Evolutionary conservation across 768 basidiomycete genomes (phyloP).

Genomic region (Pulveroboletus ravenelii): DNA sequence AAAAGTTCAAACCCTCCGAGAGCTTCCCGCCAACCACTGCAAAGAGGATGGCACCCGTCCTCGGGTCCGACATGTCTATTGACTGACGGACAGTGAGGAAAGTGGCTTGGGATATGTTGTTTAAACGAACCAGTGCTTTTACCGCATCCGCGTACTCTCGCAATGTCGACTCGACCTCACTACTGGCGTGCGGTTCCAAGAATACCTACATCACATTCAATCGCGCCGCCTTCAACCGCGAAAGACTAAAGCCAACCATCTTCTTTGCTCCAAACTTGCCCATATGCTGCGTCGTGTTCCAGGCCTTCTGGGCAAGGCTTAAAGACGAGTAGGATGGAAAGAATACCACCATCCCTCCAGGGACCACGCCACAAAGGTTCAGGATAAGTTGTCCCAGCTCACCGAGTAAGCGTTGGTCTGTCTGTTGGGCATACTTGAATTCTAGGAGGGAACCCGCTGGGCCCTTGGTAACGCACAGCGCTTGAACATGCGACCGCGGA

Average conservation of each 20-base stretch:
- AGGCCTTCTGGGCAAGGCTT: slow-evolving; percentile 57
- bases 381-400: slow-evolving; percentile 81
- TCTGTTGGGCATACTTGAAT: slow-evolving; percentile 76
- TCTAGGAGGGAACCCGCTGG: slow-evolving; percentile 70
- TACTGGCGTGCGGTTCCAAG: slow-evolving; percentile 74
- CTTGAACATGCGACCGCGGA: slow-evolving; percentile 70
- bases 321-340: slow-evolving; percentile 89
- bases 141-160: slow-evolving; percentile 64
- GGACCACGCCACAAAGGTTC: slow-evolving; percentile 76
- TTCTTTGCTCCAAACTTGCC: slow-evolving; percentile 67
- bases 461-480: slow-evolving; percentile 69
- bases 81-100: slow-evolving; percentile 19
- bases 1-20: slow-evolving; percentile 85
- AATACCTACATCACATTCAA: slow-evolving; percentile 57
- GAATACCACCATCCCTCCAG: slow-evolving; percentile 90
- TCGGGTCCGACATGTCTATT: slow-evolving; percentile 22
- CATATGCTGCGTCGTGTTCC: slow-evolving; percentile 61
- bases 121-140: slow-evolving; percentile 17
- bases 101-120: not conserved
- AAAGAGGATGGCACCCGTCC: slow-evolving; percentile 73
- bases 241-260: slow-evolving; percentile 42
- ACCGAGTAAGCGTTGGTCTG: slow-evolving; percentile 57
- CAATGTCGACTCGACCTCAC: slow-evolving; percentile 69
- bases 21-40: slow-evolving; percentile 97
- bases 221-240: not conserved